phyloP scores from a whole-genome alignment of 352 stramenopile species.

The Blastocystis hominis region DNA sequence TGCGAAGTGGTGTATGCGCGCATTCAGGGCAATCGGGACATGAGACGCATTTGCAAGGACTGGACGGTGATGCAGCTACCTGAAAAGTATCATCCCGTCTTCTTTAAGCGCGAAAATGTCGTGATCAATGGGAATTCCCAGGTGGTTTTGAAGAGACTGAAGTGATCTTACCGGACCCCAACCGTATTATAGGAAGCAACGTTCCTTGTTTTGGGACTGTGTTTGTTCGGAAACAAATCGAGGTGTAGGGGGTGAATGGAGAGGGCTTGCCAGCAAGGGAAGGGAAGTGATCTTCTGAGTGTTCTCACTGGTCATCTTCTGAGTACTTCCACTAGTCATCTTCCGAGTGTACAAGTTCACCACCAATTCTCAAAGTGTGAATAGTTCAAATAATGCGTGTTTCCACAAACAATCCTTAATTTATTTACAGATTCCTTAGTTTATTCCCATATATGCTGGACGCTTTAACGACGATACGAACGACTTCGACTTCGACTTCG shows the following conservation, averaged over 20 bases:
- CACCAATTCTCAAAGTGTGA: too few species aligned
- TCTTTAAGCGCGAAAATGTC: neutral
- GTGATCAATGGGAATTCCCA: conserved; percentile 18
- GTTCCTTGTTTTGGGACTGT: neutral
- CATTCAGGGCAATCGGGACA: conserved; percentile 67
- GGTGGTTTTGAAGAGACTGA: neutral
- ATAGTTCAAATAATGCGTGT: too few species aligned
- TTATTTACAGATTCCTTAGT: too few species aligned
- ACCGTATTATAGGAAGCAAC: neutral
- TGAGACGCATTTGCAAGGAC: conserved; percentile 31
- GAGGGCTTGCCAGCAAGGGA: neutral
- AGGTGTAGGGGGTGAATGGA: neutral
- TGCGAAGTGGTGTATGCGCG: conserved; percentile 93
- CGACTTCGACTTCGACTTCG: neutral
- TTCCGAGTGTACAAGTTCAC: too few species aligned
- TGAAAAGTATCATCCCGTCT: conserved; percentile 43
- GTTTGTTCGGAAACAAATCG: neutral
- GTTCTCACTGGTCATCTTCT: too few species aligned
- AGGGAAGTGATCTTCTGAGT: too few species aligned
- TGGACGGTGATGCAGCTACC: conserved; percentile 49
- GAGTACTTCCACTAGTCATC: too few species aligned
- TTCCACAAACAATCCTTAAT: too few species aligned
- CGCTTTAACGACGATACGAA: neutral
- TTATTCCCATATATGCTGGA: too few species aligned
- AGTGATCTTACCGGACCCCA: neutral